phyloP scores from a whole-genome alignment of 805 yeast genomes.

The Kodamaea laetipori region DNA sequence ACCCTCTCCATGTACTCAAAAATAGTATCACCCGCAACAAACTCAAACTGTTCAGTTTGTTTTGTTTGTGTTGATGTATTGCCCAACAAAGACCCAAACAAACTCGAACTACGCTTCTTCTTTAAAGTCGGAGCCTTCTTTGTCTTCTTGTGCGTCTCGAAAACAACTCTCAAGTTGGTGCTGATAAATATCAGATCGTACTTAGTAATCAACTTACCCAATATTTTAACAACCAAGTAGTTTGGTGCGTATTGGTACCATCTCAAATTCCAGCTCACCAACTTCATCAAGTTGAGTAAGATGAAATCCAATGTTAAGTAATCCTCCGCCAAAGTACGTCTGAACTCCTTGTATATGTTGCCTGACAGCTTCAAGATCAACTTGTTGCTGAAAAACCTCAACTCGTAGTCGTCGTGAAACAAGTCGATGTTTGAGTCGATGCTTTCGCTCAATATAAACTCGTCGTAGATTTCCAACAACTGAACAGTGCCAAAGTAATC shows the following conservation, averaged over 20 bases:
- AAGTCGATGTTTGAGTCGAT: slow-evolving; percentile 34
- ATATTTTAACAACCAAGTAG: slow-evolving; percentile 41
- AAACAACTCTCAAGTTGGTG: slow-evolving; percentile 42
- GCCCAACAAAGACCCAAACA: slow-evolving; percentile 12
- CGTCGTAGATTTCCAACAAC: slow-evolving; percentile 51
- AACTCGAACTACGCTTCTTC: slow-evolving; percentile 7
- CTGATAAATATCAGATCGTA: slow-evolving; percentile 45
- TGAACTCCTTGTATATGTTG: slow-evolving; percentile 24
- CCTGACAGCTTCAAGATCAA: slow-evolving; percentile 30
- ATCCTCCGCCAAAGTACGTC: slow-evolving; percentile 27
- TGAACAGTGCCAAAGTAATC: slow-evolving; percentile 59
- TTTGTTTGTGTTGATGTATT: slow-evolving; percentile 10
- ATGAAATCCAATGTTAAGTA: slow-evolving; percentile 37
- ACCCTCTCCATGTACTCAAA: slow-evolving; percentile 32
- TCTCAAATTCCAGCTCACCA: slow-evolving; percentile 62
- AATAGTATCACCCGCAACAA: slow-evolving; percentile 34
- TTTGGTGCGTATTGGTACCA: slow-evolving; percentile 61
- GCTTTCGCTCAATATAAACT: slow-evolving; percentile 40
- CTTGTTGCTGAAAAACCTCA: slow-evolving; percentile 33
- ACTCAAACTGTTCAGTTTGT: slow-evolving; percentile 22
- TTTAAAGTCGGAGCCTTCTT: slow-evolving; percentile 6
- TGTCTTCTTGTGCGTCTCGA: slow-evolving; percentile 29
- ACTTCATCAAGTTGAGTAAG: slow-evolving; percentile 39
- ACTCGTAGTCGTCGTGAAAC: slow-evolving; percentile 31
- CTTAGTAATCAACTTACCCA: slow-evolving; percentile 44